A percentile compares a stretch with the other conserved stretches of the same genome.
These are phyloP conservation scores for Trichocomaceae sp. DNA, from an alignment of 2,329 filamentous ascomycete genomes.

Conservation along the genomic window DNA sequence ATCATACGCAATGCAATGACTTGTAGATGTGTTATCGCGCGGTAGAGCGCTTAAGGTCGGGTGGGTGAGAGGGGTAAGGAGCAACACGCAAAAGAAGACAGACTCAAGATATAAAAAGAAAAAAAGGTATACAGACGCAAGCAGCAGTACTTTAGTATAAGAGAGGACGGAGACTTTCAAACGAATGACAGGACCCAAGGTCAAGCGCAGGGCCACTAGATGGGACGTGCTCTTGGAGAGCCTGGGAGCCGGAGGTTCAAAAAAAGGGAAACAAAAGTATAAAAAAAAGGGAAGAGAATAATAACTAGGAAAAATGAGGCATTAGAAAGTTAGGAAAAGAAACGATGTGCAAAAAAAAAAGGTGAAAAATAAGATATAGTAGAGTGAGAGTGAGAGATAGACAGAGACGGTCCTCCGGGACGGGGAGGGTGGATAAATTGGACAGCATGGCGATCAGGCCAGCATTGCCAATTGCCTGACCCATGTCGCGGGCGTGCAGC, in stretches of 20 bases:
- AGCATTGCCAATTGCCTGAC: background rate
- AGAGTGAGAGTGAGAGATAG: constrained; percentile 14
- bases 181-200: constrained; percentile 32
- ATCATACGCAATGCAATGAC: background rate
- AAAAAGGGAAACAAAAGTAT: constrained; percentile 23
- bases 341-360: constrained; percentile 24
- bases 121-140: constrained; percentile 2
- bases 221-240: constrained; percentile 14
- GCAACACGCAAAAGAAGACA: background rate
- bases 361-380: constrained; percentile 5
- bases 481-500: background rate
- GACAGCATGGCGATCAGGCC: background rate
- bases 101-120: background rate
- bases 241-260: constrained; percentile 24
- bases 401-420: background rate
- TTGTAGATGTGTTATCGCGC: background rate
- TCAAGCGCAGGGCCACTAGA: constrained; percentile 20
- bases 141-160: constrained; percentile 3
- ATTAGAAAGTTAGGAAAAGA: constrained; percentile 25
- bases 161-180: constrained; percentile 13
- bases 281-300: constrained; percentile 11
- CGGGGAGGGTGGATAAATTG: constrained; percentile 1
- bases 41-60: background rate
- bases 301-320: constrained; percentile 25
- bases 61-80: background rate